Base-by-base conservation (phyloP, 495 filamentous ascomycete genomes). In the Hypoxylon fragiforme region DNA sequence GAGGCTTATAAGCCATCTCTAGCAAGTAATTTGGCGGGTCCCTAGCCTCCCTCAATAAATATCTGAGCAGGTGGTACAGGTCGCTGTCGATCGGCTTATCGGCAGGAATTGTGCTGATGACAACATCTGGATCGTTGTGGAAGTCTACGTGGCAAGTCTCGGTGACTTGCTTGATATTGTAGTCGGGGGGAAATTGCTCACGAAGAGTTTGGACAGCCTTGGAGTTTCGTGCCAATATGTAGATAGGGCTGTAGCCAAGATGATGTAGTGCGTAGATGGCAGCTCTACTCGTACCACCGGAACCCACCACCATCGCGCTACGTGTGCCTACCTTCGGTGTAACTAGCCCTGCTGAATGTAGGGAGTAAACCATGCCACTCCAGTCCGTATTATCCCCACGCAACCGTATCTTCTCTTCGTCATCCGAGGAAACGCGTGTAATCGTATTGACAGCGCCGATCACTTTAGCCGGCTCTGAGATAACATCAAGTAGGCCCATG, bases 401-500 rank as follows among this genome's bases (percentile, higher is more conserved):
- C 3, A 96, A 81, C 5, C 73, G 80, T 5, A 59, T 47, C 24
- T 71, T 70, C 8, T 73, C 74, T 24, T 43, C 46, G 2, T 60
- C 68, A 6, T 46, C 42, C 9, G 59, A 43, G 16, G 57, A 19
- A 6, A 67, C 19, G 8, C 77, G 68, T 41, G 96, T 82, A 66
- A 99, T 85, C 34, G 94, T 99, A 75, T 99, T 99, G 57, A 99
- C 87, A 7, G 94, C 94, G 16, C 94, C 94, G 60, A 97, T 97
- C 44, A 84, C 72, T 50, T 79, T 79, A 12, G 91, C 95, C 44
- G 92, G 89, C 7, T 85, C 79, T 0, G 86, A 81, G 41, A 96
- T 75, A 45, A 86, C 81, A 64, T 97, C 92, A 16, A 97, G 76
- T 9, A 91, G 72, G 0, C 84, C 79, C 73, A 94, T 89, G 47